phyloP scores from a whole-genome alignment of 768 basidiomycete genomes.

The Rubroboletus satanas region DNA sequence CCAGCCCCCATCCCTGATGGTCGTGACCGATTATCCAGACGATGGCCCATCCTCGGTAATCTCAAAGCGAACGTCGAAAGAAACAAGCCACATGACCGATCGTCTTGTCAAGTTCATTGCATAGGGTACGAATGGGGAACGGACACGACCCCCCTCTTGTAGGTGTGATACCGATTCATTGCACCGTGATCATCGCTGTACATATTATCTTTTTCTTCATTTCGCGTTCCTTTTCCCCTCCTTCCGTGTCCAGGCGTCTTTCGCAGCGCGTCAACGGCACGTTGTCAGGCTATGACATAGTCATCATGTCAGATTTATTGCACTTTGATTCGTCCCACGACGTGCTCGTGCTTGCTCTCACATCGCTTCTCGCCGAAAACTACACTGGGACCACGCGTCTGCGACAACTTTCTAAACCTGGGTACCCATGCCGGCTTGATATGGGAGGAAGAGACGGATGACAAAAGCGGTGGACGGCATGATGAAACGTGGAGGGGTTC shows the following conservation, averaged over 20 bases:
- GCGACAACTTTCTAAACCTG: constrained; percentile 48
- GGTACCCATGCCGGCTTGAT: constrained; percentile 39
- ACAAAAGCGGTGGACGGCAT: background rate
- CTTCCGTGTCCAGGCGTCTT: constrained; percentile 13
- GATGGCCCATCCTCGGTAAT: constrained; percentile 53
- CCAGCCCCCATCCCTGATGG: constrained; percentile 48
- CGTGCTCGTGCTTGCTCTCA: constrained; percentile 49
- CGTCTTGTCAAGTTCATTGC: constrained; percentile 42
- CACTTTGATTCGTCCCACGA: constrained; percentile 64
- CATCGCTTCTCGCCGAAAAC: constrained; percentile 46
- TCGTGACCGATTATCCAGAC: constrained; percentile 70
- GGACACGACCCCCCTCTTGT: constrained; percentile 47
- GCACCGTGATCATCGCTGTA: background rate
- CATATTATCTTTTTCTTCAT: background rate
- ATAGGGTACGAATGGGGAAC: constrained; percentile 65
- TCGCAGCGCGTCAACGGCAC: constrained; percentile 6
- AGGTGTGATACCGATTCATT: constrained; percentile 20
- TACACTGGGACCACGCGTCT: constrained; percentile 54
- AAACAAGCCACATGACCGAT: constrained; percentile 39
- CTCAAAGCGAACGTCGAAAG: constrained; percentile 50
- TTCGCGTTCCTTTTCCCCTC: background rate
- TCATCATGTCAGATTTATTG: constrained; percentile 70
- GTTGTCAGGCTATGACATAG: constrained; percentile 45
- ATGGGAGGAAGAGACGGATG: constrained; percentile 42
- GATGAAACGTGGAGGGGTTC: constrained; percentile 45